A percentile compares a stretch with the other conserved stretches of the same genome.
Evolutionary conservation across 305 asterid genomes (phyloP).

Genomic region (Fraxinus velutina): DNA sequence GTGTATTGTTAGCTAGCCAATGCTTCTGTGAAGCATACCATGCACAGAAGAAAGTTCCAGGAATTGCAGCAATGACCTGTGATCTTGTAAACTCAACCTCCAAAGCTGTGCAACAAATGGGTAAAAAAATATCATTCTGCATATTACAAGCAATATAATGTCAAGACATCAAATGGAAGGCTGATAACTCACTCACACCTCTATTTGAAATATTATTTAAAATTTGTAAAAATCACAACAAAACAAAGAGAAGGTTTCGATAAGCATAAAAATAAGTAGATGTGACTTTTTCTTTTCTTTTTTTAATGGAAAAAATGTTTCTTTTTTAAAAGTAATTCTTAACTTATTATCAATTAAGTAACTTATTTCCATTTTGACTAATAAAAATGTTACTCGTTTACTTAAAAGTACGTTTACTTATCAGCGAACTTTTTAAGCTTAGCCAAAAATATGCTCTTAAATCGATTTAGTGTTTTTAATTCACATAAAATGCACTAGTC

Average conservation of each 20-base stretch:
- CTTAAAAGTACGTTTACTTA: not conserved
- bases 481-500: not conserved
- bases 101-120: constrained; percentile 59
- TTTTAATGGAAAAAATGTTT: not conserved
- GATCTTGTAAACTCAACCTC: constrained; percentile 89
- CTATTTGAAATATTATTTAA: not conserved
- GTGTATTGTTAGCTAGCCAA: constrained; percentile 87
- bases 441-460: not conserved
- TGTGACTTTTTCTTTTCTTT: not conserved
- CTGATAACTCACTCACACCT: not conserved
- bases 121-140: constrained; percentile 29
- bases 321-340: not conserved
- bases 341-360: not conserved
- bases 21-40: constrained; percentile 95
- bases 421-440: not conserved
- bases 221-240: not conserved
- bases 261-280: not conserved
- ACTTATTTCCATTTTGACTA: not conserved
- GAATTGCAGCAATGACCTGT: constrained; percentile 73
- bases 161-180: constrained; percentile 19
- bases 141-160: constrained; percentile 21
- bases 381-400: not conserved
- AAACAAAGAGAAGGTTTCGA: not conserved
- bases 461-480: not conserved
- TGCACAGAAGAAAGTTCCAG: constrained; percentile 82